Evolutionary conservation across 208 protist species (phyloP), one percentile per base, ranked within the genome.

Genomic region (Acanthamoeba lugdunensis): DNA sequence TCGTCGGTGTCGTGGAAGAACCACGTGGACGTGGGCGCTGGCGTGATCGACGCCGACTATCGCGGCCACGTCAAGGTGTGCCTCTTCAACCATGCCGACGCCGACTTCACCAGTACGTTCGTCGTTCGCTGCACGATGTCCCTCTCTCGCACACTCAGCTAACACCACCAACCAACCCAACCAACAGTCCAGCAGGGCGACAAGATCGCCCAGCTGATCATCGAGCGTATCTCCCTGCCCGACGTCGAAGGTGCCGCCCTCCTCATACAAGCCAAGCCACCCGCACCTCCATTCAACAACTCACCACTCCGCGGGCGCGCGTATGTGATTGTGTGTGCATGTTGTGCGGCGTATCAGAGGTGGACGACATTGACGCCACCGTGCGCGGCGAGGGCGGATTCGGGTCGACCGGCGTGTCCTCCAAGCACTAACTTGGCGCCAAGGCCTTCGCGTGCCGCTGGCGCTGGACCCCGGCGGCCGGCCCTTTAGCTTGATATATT

Each of bases 31-130:
- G 93, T 95, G 18, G 96, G 96, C 75, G 97, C 97, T 41, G 97
- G 97, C 61, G 97, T 98, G 2, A 97, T 98, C 73, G 97, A 98
- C 73, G 56, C 18, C 0, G 97, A 98, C 91, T 98, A 98, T 71
- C 95, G 97, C 28, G 97, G 97, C 50, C 93, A 95, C 30, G 96
- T 98, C 3, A 97, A 97, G 30, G 97, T 98, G 4, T 75, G 98
- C 28, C 73, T 98, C 33, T 98, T 97, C 95, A 98, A 98, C 90
- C 96, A 97, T 67, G 58, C 82, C 33, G 52, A 97, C 16, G 50
- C 16, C 9, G 95, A 96, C 56, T 98, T 97, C 67, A 28, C 11
- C 45, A 81, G 88, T 93, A 81, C n/a, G 88, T 81, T 21, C 71
- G 4, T 89, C 81, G 8, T 8, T 9, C 52, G 48, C n/a, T 0